Percentiles rank a stretch among this genome's conserved stretches.
Conservation (phyloP, 2,329 filamentous ascomycete genomes). For the Aspergillus pseudotamarii region DNA sequence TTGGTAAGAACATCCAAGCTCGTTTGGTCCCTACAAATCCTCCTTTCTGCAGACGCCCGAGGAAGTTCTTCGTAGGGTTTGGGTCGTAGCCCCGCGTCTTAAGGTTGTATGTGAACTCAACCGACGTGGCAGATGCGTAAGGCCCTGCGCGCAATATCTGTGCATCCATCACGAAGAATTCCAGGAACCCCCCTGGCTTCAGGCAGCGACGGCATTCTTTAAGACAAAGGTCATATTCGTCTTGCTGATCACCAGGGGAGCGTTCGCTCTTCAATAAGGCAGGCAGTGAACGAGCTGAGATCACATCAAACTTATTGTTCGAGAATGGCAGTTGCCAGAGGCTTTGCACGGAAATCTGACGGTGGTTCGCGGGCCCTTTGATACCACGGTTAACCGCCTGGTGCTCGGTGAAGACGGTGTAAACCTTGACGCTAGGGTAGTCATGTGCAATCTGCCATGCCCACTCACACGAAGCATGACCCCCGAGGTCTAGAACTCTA, state of each 20-base stretch:
- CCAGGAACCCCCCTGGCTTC: constrained; percentile 89
- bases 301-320: constrained; percentile 83
- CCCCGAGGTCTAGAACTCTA: constrained; percentile 82
- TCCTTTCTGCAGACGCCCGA: constrained; percentile 70
- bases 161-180: constrained; percentile 87
- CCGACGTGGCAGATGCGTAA: constrained; percentile 76
- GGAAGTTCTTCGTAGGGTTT: constrained; percentile 76
- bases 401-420: constrained; percentile 79
- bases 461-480: constrained; percentile 86
- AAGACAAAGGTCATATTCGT: constrained; percentile 87
- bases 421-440: constrained; percentile 82
- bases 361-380: constrained; percentile 84
- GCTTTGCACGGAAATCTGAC: constrained; percentile 74
- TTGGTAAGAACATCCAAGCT: constrained; percentile 85
- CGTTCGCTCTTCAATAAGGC: constrained; percentile 71
- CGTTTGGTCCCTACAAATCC: constrained; percentile 82
- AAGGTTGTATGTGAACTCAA: constrained; percentile 90
- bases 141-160: constrained; percentile 85
- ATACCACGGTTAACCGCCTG: constrained; percentile 74
- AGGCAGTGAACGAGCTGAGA: constrained; percentile 87
- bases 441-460: constrained; percentile 89
- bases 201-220: constrained; percentile 86
- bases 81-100: constrained; percentile 90
- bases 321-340: constrained; percentile 83
- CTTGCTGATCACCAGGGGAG: constrained; percentile 67